phyloP scores from a whole-genome alignment of 345 rosid genomes.

The Moringa oleifera region DNA sequence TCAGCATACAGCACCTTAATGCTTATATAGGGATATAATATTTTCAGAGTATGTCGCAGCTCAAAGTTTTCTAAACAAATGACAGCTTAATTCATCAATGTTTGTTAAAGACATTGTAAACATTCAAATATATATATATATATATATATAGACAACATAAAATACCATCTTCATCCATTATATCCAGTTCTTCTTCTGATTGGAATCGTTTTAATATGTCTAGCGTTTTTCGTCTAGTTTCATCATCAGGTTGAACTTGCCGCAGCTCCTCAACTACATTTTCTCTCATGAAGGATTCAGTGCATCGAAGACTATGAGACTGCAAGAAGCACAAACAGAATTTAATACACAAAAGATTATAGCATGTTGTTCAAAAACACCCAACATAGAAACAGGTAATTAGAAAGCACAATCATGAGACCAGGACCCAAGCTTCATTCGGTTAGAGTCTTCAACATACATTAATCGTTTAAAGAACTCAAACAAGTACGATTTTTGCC shows the following conservation, averaged over 20 bases:
- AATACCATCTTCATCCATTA: conserved; percentile 44
- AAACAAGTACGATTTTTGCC: not conserved
- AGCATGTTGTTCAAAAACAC: not conserved
- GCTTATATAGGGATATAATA: too few species aligned
- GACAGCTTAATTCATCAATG: not conserved
- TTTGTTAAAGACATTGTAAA: not conserved
- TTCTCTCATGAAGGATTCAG: conserved; percentile 91
- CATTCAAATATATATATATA: not conserved
- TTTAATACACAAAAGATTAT: not conserved
- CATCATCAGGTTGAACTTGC: conserved; percentile 56
- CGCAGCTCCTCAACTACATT: conserved; percentile 73
- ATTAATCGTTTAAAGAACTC: not conserved
- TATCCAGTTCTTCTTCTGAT: conserved; percentile 50
- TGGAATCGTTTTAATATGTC: conserved; percentile 74
- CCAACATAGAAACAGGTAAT: not conserved
- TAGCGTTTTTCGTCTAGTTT: conserved; percentile 63
- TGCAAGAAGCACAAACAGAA: conserved; percentile 12
- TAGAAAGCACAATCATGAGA: not conserved
- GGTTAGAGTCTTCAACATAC: not conserved
- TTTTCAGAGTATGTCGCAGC: not conserved
- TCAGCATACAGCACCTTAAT: too few species aligned
- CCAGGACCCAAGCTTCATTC: not conserved
- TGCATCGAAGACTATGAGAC: conserved; percentile 84
- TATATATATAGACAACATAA: too few species aligned
- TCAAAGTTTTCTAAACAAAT: not conserved